Evolutionary conservation across 208 protist genomes (phyloP), one percentile per base, ranked within the genome.

Genomic region (Crithidia acanthocephali): DNA sequence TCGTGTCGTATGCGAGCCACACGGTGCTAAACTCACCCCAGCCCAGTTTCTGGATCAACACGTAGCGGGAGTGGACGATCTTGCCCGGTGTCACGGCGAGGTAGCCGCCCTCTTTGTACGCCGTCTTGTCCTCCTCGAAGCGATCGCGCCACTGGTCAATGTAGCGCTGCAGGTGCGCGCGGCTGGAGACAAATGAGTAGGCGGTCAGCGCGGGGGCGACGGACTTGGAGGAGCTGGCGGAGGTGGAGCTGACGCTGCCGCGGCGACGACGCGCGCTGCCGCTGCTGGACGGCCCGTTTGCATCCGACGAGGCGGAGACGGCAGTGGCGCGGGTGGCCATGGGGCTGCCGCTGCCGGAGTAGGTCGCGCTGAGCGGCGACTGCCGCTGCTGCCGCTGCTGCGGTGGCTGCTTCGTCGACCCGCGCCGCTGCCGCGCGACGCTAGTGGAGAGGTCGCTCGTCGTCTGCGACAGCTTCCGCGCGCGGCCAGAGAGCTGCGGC

Each of bases 11-110:
- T 5, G 85, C 85, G 16, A 96, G 81, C 92, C 92, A 96, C 23
- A 96, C 92, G 10, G 92, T 96, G 75, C 89, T 95, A 74, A 95
- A 96, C 68, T 90, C 92, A 28, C 92, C 92, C 85, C 87, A 94
- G 58, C 92, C 92, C 23, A 96, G 74, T 67, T 96, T 93, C 59
- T 84, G 84, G 22, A 96, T 84, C 37, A 94, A 62, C 20, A 93
- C 80, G 80, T 96, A 96, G 53, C 91, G 85, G 25, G 75, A 71
- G 74, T 91, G 80, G 32, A 94, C 62, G 35, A 90, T 74, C 25
- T 87, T 85, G 53, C 88, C 91, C 5, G 82, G 81, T 18, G 50
- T 81, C 25, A 93, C 79, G 35, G 73, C 76, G 72, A 92, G 83
- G 78, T 95, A 95, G 53, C 90, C 90, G 30, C 87, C 87, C 53